Percentiles rank a stretch among this genome's conserved stretches.
These are phyloP conservation scores for Coemansia sp. DNA, from an alignment of 192 early-diverging fungal species.

Conservation along the genomic window DNA sequence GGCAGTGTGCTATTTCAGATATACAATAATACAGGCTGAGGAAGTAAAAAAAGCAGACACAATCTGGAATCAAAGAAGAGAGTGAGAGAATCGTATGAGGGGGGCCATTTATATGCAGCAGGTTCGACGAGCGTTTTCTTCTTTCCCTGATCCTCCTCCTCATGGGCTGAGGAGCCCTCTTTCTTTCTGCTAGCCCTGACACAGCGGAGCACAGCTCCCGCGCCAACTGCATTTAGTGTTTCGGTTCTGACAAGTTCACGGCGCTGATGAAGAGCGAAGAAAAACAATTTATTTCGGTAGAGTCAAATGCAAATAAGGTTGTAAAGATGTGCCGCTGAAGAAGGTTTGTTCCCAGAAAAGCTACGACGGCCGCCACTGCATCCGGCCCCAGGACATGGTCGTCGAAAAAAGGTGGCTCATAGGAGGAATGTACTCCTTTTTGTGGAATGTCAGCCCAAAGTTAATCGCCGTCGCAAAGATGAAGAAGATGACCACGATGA, in stretches of 20 bases:
- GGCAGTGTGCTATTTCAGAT: neutral
- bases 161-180: neutral
- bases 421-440: slow-evolving; percentile 53
- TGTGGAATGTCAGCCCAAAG: slow-evolving; percentile 61
- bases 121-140: neutral
- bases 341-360: neutral
- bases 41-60: neutral
- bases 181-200: neutral
- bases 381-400: slow-evolving; percentile 59
- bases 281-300: neutral
- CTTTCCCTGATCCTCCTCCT: neutral
- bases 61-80: neutral
- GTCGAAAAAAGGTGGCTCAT: slow-evolving; percentile 56
- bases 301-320: neutral
- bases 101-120: too few relatives aligned
- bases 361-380: slow-evolving; percentile 6
- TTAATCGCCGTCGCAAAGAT: slow-evolving; percentile 55
- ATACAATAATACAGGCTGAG: neutral
- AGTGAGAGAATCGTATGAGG: neutral
- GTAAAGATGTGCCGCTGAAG: neutral
- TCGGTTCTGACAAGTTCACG: neutral
- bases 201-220: neutral
- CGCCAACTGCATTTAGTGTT: neutral
- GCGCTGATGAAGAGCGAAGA: neutral
- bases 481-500: slow-evolving; percentile 53